These are phyloP conservation scores for Saccharomycopsis schoenii DNA, from an alignment of 805 yeast species.

Conservation along the genomic window DNA sequence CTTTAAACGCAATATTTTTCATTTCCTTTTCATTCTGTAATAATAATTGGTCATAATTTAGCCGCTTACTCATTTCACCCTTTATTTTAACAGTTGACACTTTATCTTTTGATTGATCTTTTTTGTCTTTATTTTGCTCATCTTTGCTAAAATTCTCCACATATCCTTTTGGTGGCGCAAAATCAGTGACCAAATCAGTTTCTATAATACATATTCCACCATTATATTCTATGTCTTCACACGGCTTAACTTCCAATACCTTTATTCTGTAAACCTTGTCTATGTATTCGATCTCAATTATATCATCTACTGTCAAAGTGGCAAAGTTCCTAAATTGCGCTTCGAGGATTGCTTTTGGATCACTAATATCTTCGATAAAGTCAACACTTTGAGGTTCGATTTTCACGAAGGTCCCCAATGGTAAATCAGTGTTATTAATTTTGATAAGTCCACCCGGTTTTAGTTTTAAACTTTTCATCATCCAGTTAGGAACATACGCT, in stretches of 20 bases:
- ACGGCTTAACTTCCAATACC: conserved; percentile 83
- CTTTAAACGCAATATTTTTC: conserved; percentile 33
- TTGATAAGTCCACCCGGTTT: conserved; percentile 76
- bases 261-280: conserved; percentile 67
- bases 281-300: conserved; percentile 78
- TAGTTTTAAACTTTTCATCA: conserved; percentile 67
- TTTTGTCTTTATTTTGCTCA: conserved; percentile 23
- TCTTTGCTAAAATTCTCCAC: conserved; percentile 72
- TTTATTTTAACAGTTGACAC: conserved; percentile 31
- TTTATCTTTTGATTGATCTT: conserved; percentile 19
- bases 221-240: conserved; percentile 29
- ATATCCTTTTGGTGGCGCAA: conserved; percentile 98
- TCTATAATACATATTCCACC: conserved; percentile 89
- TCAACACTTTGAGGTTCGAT: conserved; percentile 93
- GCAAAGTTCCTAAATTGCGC: conserved; percentile 85
- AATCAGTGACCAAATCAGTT: conserved; percentile 93
- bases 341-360: conserved; percentile 94
- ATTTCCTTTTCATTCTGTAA: conserved; percentile 1
- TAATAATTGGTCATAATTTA: conserved; percentile 23
- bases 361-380: conserved; percentile 74
- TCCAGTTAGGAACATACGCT: conserved; percentile 92
- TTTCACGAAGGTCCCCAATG: conserved; percentile 80
- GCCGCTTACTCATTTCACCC: conserved; percentile 43
- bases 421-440: conserved; percentile 62
- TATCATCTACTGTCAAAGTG: conserved; percentile 74